A percentile compares a stretch with the other conserved stretches of the same genome.
These are phyloP conservation scores for Metarhizium sp. DNA, from an alignment of 2,329 filamentous ascomycete species.

Conservation along the genomic window DNA sequence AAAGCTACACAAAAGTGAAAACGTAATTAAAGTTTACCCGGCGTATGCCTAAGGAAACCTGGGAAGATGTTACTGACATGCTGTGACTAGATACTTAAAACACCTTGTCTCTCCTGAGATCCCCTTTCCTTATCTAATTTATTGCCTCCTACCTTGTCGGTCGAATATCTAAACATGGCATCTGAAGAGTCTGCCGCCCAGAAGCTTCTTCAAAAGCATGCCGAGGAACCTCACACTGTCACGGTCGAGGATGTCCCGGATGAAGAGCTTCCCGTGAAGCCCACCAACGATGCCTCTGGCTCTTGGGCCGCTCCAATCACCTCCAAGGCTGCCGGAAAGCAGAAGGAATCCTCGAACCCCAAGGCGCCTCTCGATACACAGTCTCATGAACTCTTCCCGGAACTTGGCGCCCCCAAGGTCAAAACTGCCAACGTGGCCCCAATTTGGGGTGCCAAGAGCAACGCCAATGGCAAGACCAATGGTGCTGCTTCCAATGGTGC, in stretches of 20 bases:
- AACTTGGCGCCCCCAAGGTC: conserved; percentile 61
- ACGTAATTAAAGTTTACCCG: background rate
- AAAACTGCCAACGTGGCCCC: conserved; percentile 60
- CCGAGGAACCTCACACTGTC: conserved; percentile 43
- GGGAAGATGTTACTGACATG: background rate
- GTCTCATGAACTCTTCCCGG: conserved; percentile 89
- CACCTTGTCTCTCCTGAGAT: background rate
- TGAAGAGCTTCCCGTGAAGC: conserved; percentile 59
- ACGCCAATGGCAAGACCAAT: conserved; percentile 41
- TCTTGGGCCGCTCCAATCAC: conserved; percentile 41
- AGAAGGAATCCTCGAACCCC: conserved; percentile 43
- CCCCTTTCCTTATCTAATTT: background rate
- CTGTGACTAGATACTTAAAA: background rate
- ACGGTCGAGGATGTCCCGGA: conserved; percentile 76
- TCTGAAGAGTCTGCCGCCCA: conserved; percentile 47
- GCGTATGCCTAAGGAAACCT: background rate
- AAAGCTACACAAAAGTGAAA: background rate
- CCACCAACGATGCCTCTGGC: conserved; percentile 36
- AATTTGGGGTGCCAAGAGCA: conserved; percentile 69
- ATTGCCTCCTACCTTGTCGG: background rate
- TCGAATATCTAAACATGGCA: conserved; percentile 28
- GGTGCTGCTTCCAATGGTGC: conserved; percentile 46
- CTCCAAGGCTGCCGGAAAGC: conserved; percentile 59
- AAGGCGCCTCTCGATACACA: conserved; percentile 60
- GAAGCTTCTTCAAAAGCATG: conserved; percentile 56